phyloP scores from a whole-genome alignment of 139 green algal species.

The Tetradesmus obliquus region DNA sequence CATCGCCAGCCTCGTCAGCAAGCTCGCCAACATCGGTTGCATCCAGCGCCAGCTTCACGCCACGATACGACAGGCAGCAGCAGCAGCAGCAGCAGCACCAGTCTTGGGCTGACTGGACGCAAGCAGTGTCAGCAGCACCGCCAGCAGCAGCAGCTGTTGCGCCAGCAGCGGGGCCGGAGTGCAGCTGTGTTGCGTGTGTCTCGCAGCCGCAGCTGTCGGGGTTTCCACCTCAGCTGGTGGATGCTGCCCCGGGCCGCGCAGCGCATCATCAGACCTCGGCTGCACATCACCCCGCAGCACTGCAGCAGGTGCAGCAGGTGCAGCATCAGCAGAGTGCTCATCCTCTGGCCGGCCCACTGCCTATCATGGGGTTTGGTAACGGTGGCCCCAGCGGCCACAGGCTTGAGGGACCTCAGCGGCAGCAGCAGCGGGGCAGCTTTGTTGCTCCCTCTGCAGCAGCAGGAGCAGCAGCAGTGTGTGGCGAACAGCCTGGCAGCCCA shows the following conservation, averaged over 20 bases:
- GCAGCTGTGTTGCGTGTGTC: background rate
- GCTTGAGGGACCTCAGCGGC: background rate
- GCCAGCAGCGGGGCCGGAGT: background rate
- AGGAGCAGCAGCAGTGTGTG: slow-evolving; percentile 7
- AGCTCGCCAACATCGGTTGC: background rate
- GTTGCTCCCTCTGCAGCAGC: slow-evolving; percentile 1
- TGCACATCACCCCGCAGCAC: background rate
- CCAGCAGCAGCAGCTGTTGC: slow-evolving; percentile 12
- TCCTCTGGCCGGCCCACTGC: background rate
- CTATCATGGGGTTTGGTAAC: background rate
- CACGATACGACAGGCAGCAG: background rate
- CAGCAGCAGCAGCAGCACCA: background rate
- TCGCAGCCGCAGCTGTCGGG: background rate
- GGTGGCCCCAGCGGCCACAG: background rate
- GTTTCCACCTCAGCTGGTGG: background rate
- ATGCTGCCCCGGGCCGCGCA: background rate
- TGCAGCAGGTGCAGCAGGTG: background rate
- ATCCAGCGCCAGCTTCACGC: background rate
- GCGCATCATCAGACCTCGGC: background rate
- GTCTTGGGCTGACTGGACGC: background rate
- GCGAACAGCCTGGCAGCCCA: background rate
- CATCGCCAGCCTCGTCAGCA: background rate
- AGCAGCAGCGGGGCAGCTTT: background rate
- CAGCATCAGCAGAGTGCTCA: slow-evolving; percentile 1
- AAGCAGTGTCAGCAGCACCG: background rate